Evolutionary conservation across 2,329 filamentous ascomycete species (phyloP).

Genomic region (Aspergillus fijiensis): DNA sequence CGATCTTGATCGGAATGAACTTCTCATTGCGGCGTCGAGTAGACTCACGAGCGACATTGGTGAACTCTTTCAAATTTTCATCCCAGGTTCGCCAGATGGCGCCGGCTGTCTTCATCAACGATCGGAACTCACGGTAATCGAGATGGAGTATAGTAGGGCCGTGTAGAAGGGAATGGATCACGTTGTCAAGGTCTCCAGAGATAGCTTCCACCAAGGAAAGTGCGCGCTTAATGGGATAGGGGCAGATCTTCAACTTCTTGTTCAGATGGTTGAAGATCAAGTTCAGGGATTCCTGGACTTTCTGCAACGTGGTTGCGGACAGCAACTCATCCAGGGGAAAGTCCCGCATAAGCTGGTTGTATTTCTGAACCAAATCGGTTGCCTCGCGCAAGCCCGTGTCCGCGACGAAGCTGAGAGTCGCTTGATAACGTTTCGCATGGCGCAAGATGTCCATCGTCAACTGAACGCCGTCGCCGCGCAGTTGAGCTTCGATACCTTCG

Average conservation of each 20-base stretch:
- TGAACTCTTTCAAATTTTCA: constrained; percentile 95
- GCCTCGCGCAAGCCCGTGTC: constrained; percentile 96
- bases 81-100: constrained; percentile 92
- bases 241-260: constrained; percentile 95
- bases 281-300: constrained; percentile 82
- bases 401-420: constrained; percentile 92
- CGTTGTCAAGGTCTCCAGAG: constrained; percentile 84
- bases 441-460: constrained; percentile 93
- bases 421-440: constrained; percentile 96
- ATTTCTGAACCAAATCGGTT: constrained; percentile 94
- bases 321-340: constrained; percentile 94
- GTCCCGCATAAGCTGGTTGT: constrained; percentile 98
- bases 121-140: constrained; percentile 85
- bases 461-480: constrained; percentile 82
- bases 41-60: constrained; percentile 92
- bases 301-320: constrained; percentile 83
- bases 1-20: constrained; percentile 98
- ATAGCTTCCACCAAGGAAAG: constrained; percentile 95
- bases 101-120: constrained; percentile 78
- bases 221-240: constrained; percentile 89
- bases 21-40: constrained; percentile 92
- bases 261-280: constrained; percentile 94
- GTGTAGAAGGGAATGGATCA: constrained; percentile 80
- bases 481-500: constrained; percentile 85
- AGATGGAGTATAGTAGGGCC: constrained; percentile 88